phyloP scores from a whole-genome alignment of 257 asterid genomes.

The Euphrasia confusa region DNA sequence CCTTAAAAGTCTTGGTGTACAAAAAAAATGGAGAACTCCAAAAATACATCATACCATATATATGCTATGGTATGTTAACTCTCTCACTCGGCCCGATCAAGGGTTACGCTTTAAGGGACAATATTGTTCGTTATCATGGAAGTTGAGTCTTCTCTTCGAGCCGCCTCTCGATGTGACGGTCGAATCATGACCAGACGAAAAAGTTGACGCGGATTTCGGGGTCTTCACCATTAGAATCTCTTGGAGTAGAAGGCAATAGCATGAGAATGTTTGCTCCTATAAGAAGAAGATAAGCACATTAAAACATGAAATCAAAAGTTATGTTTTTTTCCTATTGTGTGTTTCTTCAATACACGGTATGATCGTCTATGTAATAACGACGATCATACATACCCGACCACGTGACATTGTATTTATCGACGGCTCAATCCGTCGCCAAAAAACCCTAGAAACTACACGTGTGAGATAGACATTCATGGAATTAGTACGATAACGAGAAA shows the following conservation, averaged over 20 bases:
- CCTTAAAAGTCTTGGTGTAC: not conserved
- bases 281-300: constrained; percentile 1
- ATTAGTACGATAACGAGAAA: too few relatives aligned
- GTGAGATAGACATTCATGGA: not conserved
- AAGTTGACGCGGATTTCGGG: constrained; percentile 27
- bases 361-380: not conserved
- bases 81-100: not conserved
- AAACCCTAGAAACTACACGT: not conserved
- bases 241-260: constrained; percentile 32
- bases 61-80: constrained; percentile 6
- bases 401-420: not conserved
- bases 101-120: constrained; percentile 7
- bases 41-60: constrained; percentile 21
- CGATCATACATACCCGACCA: not conserved
- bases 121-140: constrained; percentile 6
- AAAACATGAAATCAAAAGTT: not conserved
- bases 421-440: too few relatives aligned
- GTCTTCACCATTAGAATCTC: constrained; percentile 27
- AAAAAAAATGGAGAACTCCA: constrained; percentile 17
- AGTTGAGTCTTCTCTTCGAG: constrained; percentile 31
- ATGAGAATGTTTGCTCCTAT: constrained; percentile 38
- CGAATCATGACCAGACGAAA: constrained; percentile 17
- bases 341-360: not conserved
- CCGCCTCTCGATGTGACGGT: constrained; percentile 24
- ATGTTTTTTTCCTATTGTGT: not conserved